phyloP scores from a whole-genome alignment of 2,329 filamentous ascomycete genomes.

The Fonsecaea monophora region DNA sequence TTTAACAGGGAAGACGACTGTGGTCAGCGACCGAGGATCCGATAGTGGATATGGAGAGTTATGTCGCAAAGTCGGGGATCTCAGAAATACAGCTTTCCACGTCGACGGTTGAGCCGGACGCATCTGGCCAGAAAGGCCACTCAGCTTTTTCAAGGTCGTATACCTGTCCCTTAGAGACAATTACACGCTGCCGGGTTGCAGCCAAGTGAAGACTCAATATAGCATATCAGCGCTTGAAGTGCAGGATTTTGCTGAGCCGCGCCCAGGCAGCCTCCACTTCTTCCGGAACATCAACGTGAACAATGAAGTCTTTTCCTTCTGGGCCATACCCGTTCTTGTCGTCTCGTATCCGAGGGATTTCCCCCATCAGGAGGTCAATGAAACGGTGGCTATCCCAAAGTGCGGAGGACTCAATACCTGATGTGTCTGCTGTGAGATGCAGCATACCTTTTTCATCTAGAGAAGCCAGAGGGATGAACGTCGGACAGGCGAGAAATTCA shows the following conservation, averaged over 20 bases:
- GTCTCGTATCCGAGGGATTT: constrained; percentile 54
- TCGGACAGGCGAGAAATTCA: constrained; percentile 44
- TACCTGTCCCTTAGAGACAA: neutral
- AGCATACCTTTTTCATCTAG: neutral
- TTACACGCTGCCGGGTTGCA: neutral
- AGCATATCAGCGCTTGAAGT: constrained; percentile 22
- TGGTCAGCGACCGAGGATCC: neutral
- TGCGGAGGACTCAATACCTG: constrained; percentile 24
- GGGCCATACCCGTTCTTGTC: constrained; percentile 55
- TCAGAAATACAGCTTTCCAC: neutral
- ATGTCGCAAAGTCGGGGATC: neutral
- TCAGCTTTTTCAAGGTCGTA: neutral
- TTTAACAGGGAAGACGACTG: neutral
- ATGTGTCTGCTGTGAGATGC: neutral
- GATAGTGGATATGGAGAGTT: neutral
- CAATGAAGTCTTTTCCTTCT: constrained; percentile 52
- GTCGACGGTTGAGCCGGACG: neutral
- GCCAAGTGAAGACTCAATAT: neutral
- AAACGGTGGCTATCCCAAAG: constrained; percentile 52
- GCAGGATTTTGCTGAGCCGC: constrained; percentile 22
- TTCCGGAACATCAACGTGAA: constrained; percentile 52
- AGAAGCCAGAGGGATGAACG: constrained; percentile 42
- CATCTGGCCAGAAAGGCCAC: neutral
- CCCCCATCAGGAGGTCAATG: constrained; percentile 52
- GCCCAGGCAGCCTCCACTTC: constrained; percentile 48